A percentile compares a stretch with the other conserved stretches of the same genome.
These are phyloP conservation scores for Dryadomyces quercus-mongolicae DNA, from an alignment of 2,329 filamentous ascomycete species.

Conservation along the genomic window DNA sequence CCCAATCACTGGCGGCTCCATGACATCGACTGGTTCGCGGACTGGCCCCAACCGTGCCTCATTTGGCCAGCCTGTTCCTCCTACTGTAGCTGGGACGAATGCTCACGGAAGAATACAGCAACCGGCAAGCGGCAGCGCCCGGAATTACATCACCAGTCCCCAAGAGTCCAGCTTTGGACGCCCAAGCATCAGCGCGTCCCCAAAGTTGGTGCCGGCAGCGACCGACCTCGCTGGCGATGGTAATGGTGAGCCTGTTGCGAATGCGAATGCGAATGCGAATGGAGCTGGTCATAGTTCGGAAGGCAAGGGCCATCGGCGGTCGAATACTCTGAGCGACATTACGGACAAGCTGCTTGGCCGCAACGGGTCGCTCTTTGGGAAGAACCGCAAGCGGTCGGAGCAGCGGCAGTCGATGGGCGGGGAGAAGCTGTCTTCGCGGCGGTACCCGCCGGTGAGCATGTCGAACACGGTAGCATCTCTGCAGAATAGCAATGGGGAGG, in stretches of 20 bases:
- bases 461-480: constrained; percentile 27
- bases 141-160: constrained; percentile 57
- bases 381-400: constrained; percentile 38
- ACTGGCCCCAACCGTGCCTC: constrained; percentile 51
- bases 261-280: constrained; percentile 12
- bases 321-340: constrained; percentile 67
- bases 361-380: constrained; percentile 67
- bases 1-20: constrained; percentile 72
- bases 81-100: constrained; percentile 78
- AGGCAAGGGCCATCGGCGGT: constrained; percentile 51
- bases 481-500: background rate
- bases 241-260: background rate
- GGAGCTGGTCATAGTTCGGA: constrained; percentile 17
- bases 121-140: constrained; percentile 41
- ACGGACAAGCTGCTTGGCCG: constrained; percentile 77
- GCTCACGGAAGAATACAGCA: constrained; percentile 84
- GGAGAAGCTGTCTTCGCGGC: constrained; percentile 43
- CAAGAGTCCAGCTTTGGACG: constrained; percentile 46
- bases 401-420: constrained; percentile 13
- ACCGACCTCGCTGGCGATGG: constrained; percentile 29
- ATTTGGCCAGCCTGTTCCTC: constrained; percentile 80
- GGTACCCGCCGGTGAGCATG: constrained; percentile 89
- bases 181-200: constrained; percentile 45
- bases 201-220: constrained; percentile 34
- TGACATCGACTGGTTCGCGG: constrained; percentile 57